Evolutionary conservation across 441 rosid genomes (phyloP).

Genomic region (Populus hybrid): DNA sequence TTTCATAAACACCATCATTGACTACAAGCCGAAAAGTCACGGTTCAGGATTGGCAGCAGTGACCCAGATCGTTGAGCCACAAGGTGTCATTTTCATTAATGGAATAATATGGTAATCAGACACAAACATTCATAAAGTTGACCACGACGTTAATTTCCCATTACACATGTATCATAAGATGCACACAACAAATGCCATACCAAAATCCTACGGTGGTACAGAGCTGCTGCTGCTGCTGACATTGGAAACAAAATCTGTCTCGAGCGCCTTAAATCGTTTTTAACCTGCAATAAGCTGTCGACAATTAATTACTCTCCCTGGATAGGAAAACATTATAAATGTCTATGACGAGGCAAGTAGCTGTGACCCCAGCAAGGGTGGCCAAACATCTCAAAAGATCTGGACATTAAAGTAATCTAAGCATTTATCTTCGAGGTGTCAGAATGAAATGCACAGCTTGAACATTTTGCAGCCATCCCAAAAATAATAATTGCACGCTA

Average conservation of each 20-base stretch:
- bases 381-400: neutral
- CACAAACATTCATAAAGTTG: neutral
- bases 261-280: neutral
- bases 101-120: neutral
- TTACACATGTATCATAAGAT: neutral
- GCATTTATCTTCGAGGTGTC: neutral
- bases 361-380: neutral
- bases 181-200: neutral
- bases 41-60: neutral
- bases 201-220: neutral
- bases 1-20: neutral
- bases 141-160: neutral
- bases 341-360: neutral
- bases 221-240: conserved; percentile 2
- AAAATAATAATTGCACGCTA: neutral
- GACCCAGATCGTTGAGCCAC: neutral
- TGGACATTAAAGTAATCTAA: neutral
- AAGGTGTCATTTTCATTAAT: neutral
- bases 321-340: neutral
- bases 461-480: neutral
- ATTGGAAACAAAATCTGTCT: neutral
- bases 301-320: neutral
- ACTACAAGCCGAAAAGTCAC: neutral
- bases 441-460: neutral
- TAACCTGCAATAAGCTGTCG: conserved; percentile 9